A percentile compares a stretch with the other conserved stretches of the same genome.
These are phyloP conservation scores for Populus tomentosa DNA, from an alignment of 441 rosid species.

Conservation along the genomic window DNA sequence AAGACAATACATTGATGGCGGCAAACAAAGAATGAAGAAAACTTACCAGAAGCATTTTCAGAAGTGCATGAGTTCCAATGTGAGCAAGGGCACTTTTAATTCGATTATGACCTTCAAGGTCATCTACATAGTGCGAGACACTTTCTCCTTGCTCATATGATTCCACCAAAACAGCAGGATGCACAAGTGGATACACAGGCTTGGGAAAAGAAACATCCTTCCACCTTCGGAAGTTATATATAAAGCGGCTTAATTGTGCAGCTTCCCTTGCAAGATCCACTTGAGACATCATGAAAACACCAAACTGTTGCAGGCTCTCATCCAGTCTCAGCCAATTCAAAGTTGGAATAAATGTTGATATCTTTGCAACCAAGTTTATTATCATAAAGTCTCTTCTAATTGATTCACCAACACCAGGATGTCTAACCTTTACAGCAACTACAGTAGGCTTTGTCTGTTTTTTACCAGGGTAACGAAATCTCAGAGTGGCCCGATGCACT, in stretches of 20 bases:
- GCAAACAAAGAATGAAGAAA: not conserved
- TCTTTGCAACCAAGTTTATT: constrained; percentile 74
- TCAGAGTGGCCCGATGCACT: constrained; percentile 93
- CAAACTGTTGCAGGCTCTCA: constrained; percentile 97
- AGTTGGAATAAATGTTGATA: constrained; percentile 72
- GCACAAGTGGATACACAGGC: constrained; percentile 98
- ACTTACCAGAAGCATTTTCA: constrained; percentile 96
- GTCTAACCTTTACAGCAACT: constrained; percentile 99
- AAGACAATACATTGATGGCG: not conserved
- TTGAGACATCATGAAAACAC: constrained; percentile 98
- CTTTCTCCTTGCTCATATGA: constrained; percentile 96
- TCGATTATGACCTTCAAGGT: constrained; percentile 63
- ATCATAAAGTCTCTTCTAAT: constrained; percentile 93
- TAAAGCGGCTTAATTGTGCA: constrained; percentile 94
- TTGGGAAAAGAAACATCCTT: constrained; percentile 98
- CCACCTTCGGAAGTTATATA: constrained; percentile 93
- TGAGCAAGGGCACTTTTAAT: constrained; percentile 90
- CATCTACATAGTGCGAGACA: constrained; percentile 84
- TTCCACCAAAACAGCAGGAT: constrained; percentile 99
- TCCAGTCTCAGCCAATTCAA: constrained; percentile 95
- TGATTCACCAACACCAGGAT: constrained; percentile 99
- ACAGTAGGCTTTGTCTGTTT: constrained; percentile 57
- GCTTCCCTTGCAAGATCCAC: constrained; percentile 99
- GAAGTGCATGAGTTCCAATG: constrained; percentile 97
- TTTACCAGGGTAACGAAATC: constrained; percentile 82